Conservation (phyloP, 192 early-diverging fungal species). For the Polychytrium aggregatum region DNA sequence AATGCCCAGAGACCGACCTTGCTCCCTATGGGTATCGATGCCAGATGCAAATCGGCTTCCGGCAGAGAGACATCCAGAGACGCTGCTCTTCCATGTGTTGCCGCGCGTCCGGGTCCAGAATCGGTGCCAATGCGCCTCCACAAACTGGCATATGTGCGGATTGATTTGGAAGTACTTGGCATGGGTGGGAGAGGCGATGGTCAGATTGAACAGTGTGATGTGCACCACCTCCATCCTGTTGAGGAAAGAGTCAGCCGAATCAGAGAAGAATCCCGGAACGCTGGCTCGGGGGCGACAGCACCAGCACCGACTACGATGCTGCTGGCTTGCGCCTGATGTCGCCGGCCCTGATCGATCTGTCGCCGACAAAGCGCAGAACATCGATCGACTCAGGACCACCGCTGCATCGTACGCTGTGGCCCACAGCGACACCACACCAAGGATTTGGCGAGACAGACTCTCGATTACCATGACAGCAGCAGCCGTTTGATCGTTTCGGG, state of each 20-base stretch:
- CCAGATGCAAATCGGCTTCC: conserved; percentile 25
- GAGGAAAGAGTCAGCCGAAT: background rate
- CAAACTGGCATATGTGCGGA: conserved; percentile 51
- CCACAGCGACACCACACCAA: background rate
- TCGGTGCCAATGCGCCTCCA: conserved; percentile 53
- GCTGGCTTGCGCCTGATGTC: no score
- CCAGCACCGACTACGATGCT: no score
- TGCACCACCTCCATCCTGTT: conserved; percentile 51
- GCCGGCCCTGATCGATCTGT: background rate
- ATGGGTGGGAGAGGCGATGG: conserved; percentile 11
- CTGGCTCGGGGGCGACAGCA: no score
- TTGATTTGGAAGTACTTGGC: conserved; percentile 26
- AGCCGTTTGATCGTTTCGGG: conserved; percentile 45
- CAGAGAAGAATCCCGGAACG: background rate
- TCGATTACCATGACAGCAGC: conserved; percentile 33
- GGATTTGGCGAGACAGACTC: background rate
- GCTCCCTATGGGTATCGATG: no score
- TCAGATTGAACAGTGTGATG: conserved; percentile 52
- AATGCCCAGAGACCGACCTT: no score
- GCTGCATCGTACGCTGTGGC: background rate
- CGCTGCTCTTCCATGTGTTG: conserved; percentile 53
- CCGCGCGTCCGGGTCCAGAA: conserved; percentile 55
- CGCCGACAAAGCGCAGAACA: no score
- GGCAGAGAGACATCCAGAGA: conserved; percentile 44
- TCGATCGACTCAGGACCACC: no score